Conservation (phyloP, 2,329 filamentous ascomycete genomes). For the Diplodia corticola region DNA sequence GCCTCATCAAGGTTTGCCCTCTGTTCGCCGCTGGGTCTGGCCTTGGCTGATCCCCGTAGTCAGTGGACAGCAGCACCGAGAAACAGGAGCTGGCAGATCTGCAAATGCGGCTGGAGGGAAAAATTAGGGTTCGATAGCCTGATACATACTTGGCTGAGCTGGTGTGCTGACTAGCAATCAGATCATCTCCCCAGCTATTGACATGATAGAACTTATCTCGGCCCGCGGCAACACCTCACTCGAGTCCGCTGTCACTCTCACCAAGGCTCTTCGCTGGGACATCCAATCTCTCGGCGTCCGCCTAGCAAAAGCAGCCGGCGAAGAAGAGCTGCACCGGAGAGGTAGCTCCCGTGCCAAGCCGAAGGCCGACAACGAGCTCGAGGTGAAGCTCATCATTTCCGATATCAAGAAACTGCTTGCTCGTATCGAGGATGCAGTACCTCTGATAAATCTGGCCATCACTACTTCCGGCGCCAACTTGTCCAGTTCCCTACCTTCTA, state of each 20-base stretch:
- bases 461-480: constrained; percentile 89
- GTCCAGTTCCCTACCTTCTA: constrained; percentile 73
- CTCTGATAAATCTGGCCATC: constrained; percentile 88
- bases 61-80: constrained; percentile 36
- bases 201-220: constrained; percentile 86
- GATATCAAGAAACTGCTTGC: constrained; percentile 74
- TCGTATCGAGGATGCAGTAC: constrained; percentile 87
- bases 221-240: constrained; percentile 76
- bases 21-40: neutral
- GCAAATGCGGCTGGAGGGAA: constrained; percentile 75
- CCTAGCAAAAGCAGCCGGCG: constrained; percentile 67
- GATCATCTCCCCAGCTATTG: constrained; percentile 87
- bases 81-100: constrained; percentile 71
- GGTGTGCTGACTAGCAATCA: constrained; percentile 34
- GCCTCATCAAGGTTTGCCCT: constrained; percentile 63
- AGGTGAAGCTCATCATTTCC: constrained; percentile 68
- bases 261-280: constrained; percentile 78
- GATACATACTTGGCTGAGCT: constrained; percentile 5
- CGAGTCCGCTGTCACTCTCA: constrained; percentile 80
- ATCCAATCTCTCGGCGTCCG: constrained; percentile 78
- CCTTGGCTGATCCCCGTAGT: constrained; percentile 27
- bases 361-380: constrained; percentile 59
- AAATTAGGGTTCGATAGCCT: constrained; percentile 67
- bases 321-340: constrained; percentile 56
- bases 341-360: constrained; percentile 50